Evolutionary conservation across 768 basidiomycete species (phyloP).

Genomic region (Holtermanniella nyarrowii): DNA sequence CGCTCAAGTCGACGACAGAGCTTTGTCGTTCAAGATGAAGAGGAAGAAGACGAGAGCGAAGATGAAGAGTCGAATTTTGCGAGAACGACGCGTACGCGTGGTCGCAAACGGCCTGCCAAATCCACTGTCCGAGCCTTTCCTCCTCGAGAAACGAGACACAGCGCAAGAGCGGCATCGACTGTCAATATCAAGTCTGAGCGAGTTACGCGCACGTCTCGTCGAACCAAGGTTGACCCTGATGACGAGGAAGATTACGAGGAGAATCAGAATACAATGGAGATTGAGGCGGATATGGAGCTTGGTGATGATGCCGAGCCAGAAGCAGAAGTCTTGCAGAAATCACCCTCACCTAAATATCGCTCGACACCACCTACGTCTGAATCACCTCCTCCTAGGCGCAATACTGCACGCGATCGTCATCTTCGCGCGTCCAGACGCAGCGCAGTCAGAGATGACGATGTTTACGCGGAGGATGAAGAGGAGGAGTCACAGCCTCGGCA

Average conservation of each 20-base stretch:
- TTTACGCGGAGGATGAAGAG: neutral
- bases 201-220: conserved; percentile 6
- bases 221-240: conserved; percentile 13
- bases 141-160: neutral
- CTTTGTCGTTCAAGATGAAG: conserved; percentile 2
- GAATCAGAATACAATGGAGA: neutral
- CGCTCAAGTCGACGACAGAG: neutral
- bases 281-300: neutral
- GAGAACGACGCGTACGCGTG: neutral
- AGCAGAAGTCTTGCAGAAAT: neutral
- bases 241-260: conserved; percentile 13
- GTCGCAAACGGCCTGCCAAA: conserved; percentile 6
- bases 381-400: neutral
- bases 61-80: neutral
- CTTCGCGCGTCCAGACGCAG: neutral
- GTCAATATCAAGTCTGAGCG: conserved; percentile 8
- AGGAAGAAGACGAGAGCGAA: conserved; percentile 1
- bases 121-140: conserved; percentile 1
- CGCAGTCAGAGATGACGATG: neutral
- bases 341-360: neutral
- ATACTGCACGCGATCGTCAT: neutral
- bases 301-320: neutral
- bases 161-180: neutral
- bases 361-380: neutral
- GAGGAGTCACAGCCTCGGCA: conserved; percentile 1